Percentiles rank a stretch among this genome's conserved stretches.
These are phyloP conservation scores for Torrubiella hemipterigena DNA, from an alignment of 2,329 filamentous ascomycete genomes.

Conservation along the genomic window DNA sequence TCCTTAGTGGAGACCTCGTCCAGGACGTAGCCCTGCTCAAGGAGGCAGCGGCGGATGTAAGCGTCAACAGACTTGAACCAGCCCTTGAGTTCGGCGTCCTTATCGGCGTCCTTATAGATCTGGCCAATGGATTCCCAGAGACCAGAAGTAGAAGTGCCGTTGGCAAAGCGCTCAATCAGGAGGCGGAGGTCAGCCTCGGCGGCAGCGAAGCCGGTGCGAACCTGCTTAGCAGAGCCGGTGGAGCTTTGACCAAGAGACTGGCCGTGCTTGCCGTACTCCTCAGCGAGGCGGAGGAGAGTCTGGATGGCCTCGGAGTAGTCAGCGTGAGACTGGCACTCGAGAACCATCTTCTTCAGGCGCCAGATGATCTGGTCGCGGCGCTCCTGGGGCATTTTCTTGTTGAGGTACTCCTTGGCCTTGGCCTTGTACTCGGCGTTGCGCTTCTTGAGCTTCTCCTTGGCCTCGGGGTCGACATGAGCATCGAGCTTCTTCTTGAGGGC, in stretches of 20 bases:
- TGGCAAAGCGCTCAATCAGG: constrained; percentile 89
- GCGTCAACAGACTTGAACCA: constrained; percentile 76
- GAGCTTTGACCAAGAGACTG: constrained; percentile 52
- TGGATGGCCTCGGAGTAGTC: constrained; percentile 91
- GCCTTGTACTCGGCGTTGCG: constrained; percentile 30
- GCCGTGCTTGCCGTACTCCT: constrained; percentile 71
- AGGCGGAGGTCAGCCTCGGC: constrained; percentile 71
- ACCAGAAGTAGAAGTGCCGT: constrained; percentile 80
- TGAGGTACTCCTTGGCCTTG: constrained; percentile 60
- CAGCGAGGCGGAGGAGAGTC: constrained; percentile 71
- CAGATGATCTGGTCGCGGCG: constrained; percentile 86
- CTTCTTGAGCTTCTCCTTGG: constrained; percentile 34
- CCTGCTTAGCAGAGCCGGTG: constrained; percentile 58
- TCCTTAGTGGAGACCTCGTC: constrained; percentile 67
- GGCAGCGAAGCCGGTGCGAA: constrained; percentile 52
- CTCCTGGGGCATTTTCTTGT: constrained; percentile 80
- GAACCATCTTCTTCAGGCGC: constrained; percentile 92
- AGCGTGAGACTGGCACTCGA: constrained; percentile 89
- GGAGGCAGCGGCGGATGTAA: constrained; percentile 72
- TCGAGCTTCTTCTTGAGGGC: constrained; percentile 45
- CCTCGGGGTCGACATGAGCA: constrained; percentile 55
- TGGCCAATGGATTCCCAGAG: constrained; percentile 74
- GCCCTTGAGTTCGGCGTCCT: constrained; percentile 70
- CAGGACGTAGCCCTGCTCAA: constrained; percentile 85
- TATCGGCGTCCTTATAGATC: constrained; percentile 79